Evolutionary conservation across 2,329 filamentous ascomycete species (phyloP), one percentile per base, ranked within the genome.

Genomic region (Fusarium coicis): DNA sequence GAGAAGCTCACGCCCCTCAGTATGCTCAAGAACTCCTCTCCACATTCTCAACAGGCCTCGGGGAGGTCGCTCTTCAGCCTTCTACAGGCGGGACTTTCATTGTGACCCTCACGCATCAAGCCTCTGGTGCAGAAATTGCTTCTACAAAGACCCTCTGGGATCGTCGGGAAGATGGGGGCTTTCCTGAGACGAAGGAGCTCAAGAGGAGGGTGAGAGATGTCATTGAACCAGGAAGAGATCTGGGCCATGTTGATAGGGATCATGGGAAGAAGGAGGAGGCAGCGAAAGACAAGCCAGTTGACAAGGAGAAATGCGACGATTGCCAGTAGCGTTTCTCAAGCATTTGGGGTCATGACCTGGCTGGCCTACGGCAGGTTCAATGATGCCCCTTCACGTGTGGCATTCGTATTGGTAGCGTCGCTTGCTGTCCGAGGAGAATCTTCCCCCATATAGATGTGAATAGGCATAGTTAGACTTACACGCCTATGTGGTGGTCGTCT

Each of bases 21-120:
- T 98, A 93, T 81, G 96, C 92, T 54, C 96, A 98, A 87, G 96
- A 98, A 83, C 91, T 99, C 49, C 90, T 99, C 42, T 97, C 94
- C 4, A 99, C 96, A 2, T 99, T 99, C 84, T 90, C 90, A 61
- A 93, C 91, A 4, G 87, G 90, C 49, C 88, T 98, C 4, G 95
- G 95, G 69, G 96, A 98, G 82, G 92, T 98, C 15, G 91, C 96
- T 21, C 88, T 99, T 12, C 90, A 97, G 73, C 96, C 96, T 2
- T 87, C 91, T 19, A 97, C 94, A 0, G 95, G 96, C 23, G 96
- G 96, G 0, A 86, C 93, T 5, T 99, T 98, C 79, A 87, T 89
- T 28, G 91, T 98, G 18, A 88, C 91, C 66, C 88, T 97, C 62
- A 68, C 79, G 26, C 74, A 80, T 58, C 63, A 69, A 43, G 83